Evolutionary conservation across 495 filamentous ascomycete genomes (phyloP).

Genomic region (Patellaria atrata): DNA sequence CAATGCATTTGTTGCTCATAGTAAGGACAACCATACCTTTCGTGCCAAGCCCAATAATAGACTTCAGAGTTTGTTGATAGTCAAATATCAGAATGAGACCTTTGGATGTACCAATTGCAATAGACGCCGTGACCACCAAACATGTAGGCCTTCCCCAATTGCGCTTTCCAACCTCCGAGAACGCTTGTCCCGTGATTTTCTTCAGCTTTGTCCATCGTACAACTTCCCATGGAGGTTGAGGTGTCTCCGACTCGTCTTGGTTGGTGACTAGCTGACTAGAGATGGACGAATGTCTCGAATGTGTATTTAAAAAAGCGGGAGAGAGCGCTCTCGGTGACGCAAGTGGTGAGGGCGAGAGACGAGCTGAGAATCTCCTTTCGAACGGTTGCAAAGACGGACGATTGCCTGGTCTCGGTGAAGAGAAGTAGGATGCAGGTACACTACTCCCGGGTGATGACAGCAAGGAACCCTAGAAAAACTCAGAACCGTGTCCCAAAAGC

Average conservation of each 20-base stretch:
- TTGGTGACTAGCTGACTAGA: conserved; percentile 39
- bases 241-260: conserved; percentile 46
- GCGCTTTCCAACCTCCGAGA: conserved; percentile 87
- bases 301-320: conserved; percentile 58
- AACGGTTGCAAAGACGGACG: conserved; percentile 83
- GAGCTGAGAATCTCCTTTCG: conserved; percentile 83
- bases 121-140: conserved; percentile 74
- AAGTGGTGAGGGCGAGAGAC: conserved; percentile 48
- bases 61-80: conserved; percentile 86
- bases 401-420: conserved; percentile 37
- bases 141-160: conserved; percentile 89
- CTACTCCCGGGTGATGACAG: conserved; percentile 64
- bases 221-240: conserved; percentile 79
- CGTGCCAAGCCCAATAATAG: conserved; percentile 85
- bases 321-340: conserved; percentile 54
- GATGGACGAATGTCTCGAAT: conserved; percentile 63
- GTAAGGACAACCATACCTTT: conserved; percentile 46
- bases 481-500: conserved; percentile 21
- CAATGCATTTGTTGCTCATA: conserved; percentile 5
- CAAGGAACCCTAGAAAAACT: conserved; percentile 51
- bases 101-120: conserved; percentile 85
- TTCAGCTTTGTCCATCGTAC: conserved; percentile 89
- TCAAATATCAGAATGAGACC: conserved; percentile 92
- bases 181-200: conserved; percentile 75
- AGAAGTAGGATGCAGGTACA: conserved; percentile 34